Conservation (phyloP, 441 rosid genomes). For the Populus hybrid region DNA sequence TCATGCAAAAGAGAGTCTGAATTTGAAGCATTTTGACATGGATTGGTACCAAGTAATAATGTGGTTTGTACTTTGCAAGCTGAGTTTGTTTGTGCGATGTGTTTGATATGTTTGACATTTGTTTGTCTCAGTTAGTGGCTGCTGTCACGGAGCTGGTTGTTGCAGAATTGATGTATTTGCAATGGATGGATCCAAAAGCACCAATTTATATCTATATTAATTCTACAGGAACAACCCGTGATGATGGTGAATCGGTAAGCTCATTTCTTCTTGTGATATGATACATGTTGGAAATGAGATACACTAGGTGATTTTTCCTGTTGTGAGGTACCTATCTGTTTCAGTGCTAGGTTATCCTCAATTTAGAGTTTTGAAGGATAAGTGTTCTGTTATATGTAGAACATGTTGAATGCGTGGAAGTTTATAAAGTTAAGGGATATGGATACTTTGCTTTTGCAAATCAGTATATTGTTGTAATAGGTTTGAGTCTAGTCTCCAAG, state of each 20-base stretch:
- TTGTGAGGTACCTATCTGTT: neutral
- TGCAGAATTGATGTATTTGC: conserved; percentile 79
- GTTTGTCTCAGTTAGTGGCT: conserved; percentile 65
- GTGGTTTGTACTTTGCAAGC: neutral
- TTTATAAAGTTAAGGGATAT: neutral
- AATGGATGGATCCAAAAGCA: conserved; percentile 64
- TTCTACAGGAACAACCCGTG: conserved; percentile 90
- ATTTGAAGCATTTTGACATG: neutral
- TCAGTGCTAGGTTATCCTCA: neutral
- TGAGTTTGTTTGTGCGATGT: neutral
- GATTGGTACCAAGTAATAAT: neutral
- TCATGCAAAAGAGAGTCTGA: neutral
- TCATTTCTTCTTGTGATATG: conserved; percentile 1
- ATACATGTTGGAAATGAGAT: neutral
- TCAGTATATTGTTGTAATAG: neutral
- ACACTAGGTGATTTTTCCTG: neutral
- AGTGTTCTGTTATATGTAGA: neutral
- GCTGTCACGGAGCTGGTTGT: conserved; percentile 79
- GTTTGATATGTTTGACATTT: conserved; percentile 14
- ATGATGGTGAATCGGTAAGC: conserved; percentile 85
- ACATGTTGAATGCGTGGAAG: neutral
- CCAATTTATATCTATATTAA: conserved; percentile 78
- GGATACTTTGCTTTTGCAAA: neutral
- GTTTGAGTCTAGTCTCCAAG: neutral
- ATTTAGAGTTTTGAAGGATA: neutral